Percentiles rank a stretch among this genome's conserved stretches.
Conservation (phyloP, 768 basidiomycete genomes). For the Trametes gibbosa region DNA sequence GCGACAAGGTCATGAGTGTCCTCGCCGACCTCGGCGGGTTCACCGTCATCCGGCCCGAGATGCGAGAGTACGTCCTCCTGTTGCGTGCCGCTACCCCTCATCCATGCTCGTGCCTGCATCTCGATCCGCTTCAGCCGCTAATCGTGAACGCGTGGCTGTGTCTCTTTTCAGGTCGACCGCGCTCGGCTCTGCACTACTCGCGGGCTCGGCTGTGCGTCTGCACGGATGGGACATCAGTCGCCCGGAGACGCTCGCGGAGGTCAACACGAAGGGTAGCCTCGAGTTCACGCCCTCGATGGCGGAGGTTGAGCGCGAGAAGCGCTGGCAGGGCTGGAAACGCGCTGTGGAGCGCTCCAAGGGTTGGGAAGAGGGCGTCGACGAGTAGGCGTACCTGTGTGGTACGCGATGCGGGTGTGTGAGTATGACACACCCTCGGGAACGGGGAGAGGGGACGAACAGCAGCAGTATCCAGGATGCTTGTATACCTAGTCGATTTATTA, state of each 20-base stretch:
- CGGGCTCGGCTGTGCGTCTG: constrained; percentile 81
- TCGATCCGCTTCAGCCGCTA: background rate
- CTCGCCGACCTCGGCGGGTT: constrained; percentile 91
- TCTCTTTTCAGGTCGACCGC: constrained; percentile 78
- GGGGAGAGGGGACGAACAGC: background rate
- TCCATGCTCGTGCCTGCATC: background rate
- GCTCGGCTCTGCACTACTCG: constrained; percentile 90
- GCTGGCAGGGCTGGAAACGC: constrained; percentile 81
- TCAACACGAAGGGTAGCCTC: constrained; percentile 81
- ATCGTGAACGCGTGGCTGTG: background rate
- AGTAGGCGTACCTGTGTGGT: background rate
- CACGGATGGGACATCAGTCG: constrained; percentile 90
- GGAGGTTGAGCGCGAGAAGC: constrained; percentile 54
- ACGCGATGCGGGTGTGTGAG: no score
- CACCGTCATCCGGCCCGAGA: constrained; percentile 87
- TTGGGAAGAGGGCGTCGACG: constrained; percentile 58
- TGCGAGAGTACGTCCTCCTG: constrained; percentile 77
- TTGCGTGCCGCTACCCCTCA: background rate
- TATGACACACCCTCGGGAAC: no score
- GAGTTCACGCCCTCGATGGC: constrained; percentile 61
- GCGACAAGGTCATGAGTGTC: constrained; percentile 82
- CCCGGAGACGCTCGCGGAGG: constrained; percentile 79
- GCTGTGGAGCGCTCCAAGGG: constrained; percentile 81
- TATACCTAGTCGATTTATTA: constrained; percentile 1
- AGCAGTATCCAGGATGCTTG: background rate